These are phyloP conservation scores for Spinacia oleracea DNA, from an alignment of 179 eudicot genomes.

Conservation along the genomic window DNA sequence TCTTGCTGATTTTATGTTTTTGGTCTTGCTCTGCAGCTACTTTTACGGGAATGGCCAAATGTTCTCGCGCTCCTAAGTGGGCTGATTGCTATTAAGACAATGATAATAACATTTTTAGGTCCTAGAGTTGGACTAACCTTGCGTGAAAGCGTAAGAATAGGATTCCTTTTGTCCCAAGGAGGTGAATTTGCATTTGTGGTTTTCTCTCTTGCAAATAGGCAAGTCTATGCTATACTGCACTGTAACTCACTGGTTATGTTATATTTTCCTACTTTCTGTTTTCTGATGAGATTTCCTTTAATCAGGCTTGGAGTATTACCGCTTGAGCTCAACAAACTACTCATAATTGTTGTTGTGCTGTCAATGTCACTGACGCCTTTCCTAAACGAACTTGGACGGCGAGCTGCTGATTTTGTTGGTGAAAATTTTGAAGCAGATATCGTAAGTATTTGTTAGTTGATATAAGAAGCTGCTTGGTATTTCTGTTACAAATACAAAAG, in stretches of 20 bases:
- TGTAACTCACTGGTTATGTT: conserved; percentile 12
- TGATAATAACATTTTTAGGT: conserved; percentile 86
- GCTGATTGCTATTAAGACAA: conserved; percentile 81
- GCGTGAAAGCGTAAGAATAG: conserved; percentile 90
- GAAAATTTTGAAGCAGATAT: conserved; percentile 54
- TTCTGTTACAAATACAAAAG: not conserved
- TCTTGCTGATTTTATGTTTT: not conserved
- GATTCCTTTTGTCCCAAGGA: conserved; percentile 94
- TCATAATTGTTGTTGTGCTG: conserved; percentile 93
- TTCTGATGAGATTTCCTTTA: conserved; percentile 18
- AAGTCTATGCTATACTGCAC: conserved; percentile 23
- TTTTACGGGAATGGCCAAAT: conserved; percentile 94
- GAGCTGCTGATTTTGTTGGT: conserved; percentile 80
- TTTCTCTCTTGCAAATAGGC: conserved; percentile 93
- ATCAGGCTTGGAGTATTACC: conserved; percentile 96
- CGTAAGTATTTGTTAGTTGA: conserved; percentile 43
- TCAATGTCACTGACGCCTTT: conserved; percentile 97
- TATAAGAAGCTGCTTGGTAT: not conserved
- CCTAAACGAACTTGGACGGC: conserved; percentile 84
- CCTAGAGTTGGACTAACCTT: conserved; percentile 89
- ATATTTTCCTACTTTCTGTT: conserved; percentile 16
- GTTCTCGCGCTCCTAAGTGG: conserved; percentile 86
- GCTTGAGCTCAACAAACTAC: conserved; percentile 95
- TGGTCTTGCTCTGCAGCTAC: conserved; percentile 57
- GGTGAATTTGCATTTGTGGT: conserved; percentile 97